Evolutionary conservation across 768 basidiomycete genomes (phyloP).

Genomic region (Phanerochaete sordida): DNA sequence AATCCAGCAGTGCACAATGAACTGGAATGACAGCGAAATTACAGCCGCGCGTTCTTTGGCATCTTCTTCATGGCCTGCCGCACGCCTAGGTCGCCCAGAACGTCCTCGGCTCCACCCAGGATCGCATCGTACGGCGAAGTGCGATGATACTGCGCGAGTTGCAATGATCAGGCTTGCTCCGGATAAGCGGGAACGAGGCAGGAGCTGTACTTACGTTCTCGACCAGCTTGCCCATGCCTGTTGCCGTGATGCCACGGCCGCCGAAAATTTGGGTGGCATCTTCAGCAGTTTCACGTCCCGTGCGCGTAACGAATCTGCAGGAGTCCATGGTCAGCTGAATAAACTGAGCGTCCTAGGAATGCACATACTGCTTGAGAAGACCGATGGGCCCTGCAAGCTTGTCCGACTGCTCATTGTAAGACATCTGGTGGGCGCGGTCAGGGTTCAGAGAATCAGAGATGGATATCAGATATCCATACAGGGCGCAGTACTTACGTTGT

Average conservation of each 20-base stretch:
- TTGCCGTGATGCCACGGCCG: constrained; percentile 80
- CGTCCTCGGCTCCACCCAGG: constrained; percentile 77
- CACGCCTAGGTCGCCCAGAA: constrained; percentile 70
- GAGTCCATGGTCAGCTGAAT: background rate
- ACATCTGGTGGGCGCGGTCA: constrained; percentile 54
- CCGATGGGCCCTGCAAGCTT: constrained; percentile 89
- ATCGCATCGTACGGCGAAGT: constrained; percentile 84
- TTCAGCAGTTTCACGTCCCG: constrained; percentile 63
- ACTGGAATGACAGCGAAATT: constrained; percentile 5
- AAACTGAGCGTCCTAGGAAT: background rate
- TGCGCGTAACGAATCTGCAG: constrained; percentile 62
- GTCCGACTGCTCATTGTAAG: constrained; percentile 77
- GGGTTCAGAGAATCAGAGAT: background rate
- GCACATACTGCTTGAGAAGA: constrained; percentile 77
- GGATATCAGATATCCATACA: background rate
- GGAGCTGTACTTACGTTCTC: constrained; percentile 60
- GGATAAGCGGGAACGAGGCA: background rate
- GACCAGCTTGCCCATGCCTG: constrained; percentile 83
- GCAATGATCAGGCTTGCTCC: background rate
- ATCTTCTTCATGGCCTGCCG: constrained; percentile 71
- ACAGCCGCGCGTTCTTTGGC: constrained; percentile 48
- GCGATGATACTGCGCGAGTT: constrained; percentile 61
- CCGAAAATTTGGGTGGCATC: constrained; percentile 87
- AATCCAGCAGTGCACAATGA: background rate
- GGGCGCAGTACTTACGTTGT: constrained; percentile 50